phyloP scores from a whole-genome alignment of 257 asterid genomes.

The Lycium barbarum region DNA sequence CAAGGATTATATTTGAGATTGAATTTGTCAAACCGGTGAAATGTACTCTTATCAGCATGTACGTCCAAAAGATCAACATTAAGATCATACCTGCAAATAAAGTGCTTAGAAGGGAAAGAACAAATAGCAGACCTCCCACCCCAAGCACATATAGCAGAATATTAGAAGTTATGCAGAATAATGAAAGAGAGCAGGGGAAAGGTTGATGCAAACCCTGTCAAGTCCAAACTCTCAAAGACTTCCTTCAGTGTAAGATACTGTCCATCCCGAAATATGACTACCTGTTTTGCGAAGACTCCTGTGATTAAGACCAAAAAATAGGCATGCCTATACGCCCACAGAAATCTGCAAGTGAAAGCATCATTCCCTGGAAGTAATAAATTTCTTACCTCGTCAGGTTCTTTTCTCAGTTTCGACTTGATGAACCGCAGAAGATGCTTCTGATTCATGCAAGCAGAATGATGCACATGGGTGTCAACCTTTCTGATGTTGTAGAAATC shows the following conservation, averaged over 20 bases:
- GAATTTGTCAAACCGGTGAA: conserved; percentile 94
- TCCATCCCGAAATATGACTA: conserved; percentile 93
- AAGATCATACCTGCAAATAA: conserved; percentile 77
- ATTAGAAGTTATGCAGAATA: conserved; percentile 23
- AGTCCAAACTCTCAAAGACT: conserved; percentile 94
- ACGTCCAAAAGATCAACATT: conserved; percentile 91
- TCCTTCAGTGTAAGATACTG: conserved; percentile 90
- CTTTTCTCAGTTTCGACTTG: conserved; percentile 81
- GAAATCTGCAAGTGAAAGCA: conserved; percentile 15
- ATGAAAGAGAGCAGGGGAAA: conserved; percentile 12
- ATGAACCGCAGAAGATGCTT: conserved; percentile 92
- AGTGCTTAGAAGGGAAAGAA: conserved; percentile 22
- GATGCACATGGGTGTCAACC: conserved; percentile 95
- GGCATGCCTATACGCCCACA: neutral
- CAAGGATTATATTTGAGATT: conserved; percentile 97
- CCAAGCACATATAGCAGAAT: neutral
- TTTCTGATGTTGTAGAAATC: conserved; percentile 91
- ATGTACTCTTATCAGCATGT: conserved; percentile 97
- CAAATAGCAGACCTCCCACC: conserved; percentile 5
- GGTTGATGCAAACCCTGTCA: conserved; percentile 75
- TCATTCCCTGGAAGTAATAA: neutral
- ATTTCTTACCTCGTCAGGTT: conserved; percentile 88
- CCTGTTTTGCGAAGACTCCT: conserved; percentile 51
- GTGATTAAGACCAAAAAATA: neutral
- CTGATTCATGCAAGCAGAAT: conserved; percentile 98